Percentiles rank a stretch among this genome's conserved stretches.
phyloP scores from a whole-genome alignment of 2,329 filamentous ascomycete genomes.

The Decorospora gaudefroyi region DNA sequence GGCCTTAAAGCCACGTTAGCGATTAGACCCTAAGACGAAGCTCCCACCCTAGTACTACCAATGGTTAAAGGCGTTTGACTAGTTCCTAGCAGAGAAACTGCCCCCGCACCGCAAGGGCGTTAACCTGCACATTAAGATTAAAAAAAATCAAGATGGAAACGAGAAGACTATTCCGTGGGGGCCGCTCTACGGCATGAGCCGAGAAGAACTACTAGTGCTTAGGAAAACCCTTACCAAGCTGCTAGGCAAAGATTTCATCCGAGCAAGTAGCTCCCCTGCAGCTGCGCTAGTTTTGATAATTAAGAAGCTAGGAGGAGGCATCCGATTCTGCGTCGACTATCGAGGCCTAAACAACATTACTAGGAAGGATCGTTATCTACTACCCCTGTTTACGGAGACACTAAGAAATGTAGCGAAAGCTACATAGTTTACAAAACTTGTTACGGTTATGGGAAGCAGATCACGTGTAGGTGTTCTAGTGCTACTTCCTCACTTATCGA shows the following conservation, averaged over 20 bases:
- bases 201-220: background rate
- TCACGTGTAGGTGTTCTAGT: no score
- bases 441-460: no score
- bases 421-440: no score
- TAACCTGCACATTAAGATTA: background rate
- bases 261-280: background rate
- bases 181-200: background rate
- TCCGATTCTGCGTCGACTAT: no score
- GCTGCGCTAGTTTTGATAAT: background rate
- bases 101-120: background rate
- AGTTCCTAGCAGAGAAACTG: background rate
- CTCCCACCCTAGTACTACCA: background rate
- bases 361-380: no score
- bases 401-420: no score
- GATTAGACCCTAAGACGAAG: background rate
- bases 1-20: background rate
- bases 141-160: background rate
- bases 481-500: no score
- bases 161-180: background rate
- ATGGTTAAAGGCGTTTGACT: background rate
- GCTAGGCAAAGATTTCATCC: background rate
- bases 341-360: no score
- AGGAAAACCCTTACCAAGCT: background rate
- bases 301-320: background rate
- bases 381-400: no score